Base-by-base conservation (phyloP, 129 eudicot species). In the Saposhnikovia divaricata region DNA sequence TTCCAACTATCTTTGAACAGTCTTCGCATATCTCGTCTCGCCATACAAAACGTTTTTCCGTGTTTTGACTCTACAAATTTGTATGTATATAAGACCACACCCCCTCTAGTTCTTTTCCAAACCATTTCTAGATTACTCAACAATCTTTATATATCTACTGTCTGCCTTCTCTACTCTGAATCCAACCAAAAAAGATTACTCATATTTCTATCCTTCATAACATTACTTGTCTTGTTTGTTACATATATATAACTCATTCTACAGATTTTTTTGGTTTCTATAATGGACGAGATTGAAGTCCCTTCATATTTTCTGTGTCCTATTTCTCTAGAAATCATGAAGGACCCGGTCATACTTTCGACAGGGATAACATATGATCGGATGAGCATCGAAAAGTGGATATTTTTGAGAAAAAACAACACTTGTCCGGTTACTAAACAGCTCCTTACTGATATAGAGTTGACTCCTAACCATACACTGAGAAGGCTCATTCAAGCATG, bases 221-320 rank as follows among this genome's bases (percentile, higher is more conserved):
- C 45, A n/a, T 25, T 9, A 61, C 3, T 25, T 53, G 25, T 18
- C 61, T 53, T 53, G 61, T 19, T 53, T 55, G 23, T 11, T 63
- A n/a, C n/a, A n/a, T 63, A 27, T 11, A 27, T 23, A 59, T n/a
- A 59, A 3, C 19, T 48, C 3, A 0, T 14, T 48, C 25, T 19
- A 53, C 63, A 53, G 25, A 53, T 5, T 53, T 16, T 55, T 21
- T 55, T 21, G 6, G 63, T 63, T 63, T 25, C 34, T 25, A 63
- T 25, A 63, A 63, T 63, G 70, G 70, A 63, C 37, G 82, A 81
- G 48, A 74, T 91, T 51, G 89, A 91, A 74, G 87, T 91, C 39
- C 93, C 97, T 43, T 81, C 90, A 13, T 91, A 76, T 80, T 91
- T 87, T 65, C 34, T 85, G 1, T 89, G 92, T 51, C 97, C 96